These are phyloP conservation scores for Boechera stricta DNA, from an alignment of 345 rosid genomes.

Conservation along the genomic window DNA sequence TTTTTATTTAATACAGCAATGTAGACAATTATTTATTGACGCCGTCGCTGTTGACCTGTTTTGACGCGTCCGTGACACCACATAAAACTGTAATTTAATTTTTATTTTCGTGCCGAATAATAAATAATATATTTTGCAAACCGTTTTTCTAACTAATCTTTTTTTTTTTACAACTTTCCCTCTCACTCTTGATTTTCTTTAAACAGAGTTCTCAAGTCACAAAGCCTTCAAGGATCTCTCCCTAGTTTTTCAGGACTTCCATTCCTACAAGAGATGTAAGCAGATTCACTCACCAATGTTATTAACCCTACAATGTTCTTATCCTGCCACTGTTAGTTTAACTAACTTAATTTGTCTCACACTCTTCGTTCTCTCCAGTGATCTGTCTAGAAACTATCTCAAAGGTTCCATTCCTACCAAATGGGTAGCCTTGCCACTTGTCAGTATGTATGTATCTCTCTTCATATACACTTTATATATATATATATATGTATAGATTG, in stretches of 20 bases:
- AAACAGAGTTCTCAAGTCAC: conserved; percentile 54
- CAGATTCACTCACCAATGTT: background rate
- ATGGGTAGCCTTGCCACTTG: conserved; percentile 55
- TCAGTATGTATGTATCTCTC: conserved; percentile 46
- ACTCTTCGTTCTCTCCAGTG: conserved; percentile 44
- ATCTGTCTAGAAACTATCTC: conserved; percentile 58
- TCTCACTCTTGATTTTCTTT: background rate
- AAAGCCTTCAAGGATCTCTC: conserved; percentile 54
- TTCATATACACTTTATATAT: conserved; percentile 1
- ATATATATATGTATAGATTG: conserved; percentile 1
- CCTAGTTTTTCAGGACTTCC: conserved; percentile 55
- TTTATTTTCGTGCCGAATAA: background rate
- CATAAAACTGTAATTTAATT: no score
- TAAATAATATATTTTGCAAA: background rate
- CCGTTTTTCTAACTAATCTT: background rate
- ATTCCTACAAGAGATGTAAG: conserved; percentile 54
- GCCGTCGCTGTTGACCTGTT: conserved; percentile 35
- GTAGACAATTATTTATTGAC: background rate
- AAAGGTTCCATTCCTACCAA: conserved; percentile 57
- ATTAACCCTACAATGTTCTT: background rate
- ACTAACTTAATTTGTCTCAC: conserved; percentile 19
- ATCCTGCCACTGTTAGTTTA: background rate
- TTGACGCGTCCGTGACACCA: conserved; percentile 24
- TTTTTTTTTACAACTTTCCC: background rate
- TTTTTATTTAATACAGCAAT: background rate